A percentile compares a stretch with the other conserved stretches of the same genome.
These are phyloP conservation scores for Penicillium goetzii DNA, from an alignment of 495 filamentous ascomycete species.

Conservation along the genomic window DNA sequence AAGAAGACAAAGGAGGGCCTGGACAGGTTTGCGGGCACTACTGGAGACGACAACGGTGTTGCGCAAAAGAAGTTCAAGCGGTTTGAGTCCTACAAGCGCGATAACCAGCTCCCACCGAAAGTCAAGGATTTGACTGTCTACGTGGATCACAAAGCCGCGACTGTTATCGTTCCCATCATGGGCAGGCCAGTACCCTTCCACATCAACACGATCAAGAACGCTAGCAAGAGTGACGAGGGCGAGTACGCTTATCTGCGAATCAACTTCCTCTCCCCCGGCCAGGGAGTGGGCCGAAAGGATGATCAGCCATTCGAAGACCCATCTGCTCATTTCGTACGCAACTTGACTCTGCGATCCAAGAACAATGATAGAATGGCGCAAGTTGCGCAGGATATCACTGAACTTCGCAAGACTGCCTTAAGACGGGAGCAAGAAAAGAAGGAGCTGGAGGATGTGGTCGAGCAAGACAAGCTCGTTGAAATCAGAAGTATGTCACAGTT, in stretches of 20 bases:
- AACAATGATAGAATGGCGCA: conserved; percentile 85
- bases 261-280: conserved; percentile 96
- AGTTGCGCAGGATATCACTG: conserved; percentile 86
- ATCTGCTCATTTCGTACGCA: conserved; percentile 91
- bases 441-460: conserved; percentile 99
- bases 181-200: conserved; percentile 97
- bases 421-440: conserved; percentile 98
- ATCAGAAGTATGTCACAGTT: conserved; percentile 68
- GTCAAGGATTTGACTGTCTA: conserved; percentile 85
- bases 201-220: conserved; percentile 98
- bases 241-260: conserved; percentile 93
- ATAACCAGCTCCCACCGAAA: conserved; percentile 86
- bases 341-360: conserved; percentile 89
- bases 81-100: conserved; percentile 98
- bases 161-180: conserved; percentile 94
- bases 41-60: conserved; percentile 83
- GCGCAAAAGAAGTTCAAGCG: conserved; percentile 96
- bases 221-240: conserved; percentile 91
- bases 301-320: conserved; percentile 98
- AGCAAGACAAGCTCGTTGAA: conserved; percentile 95
- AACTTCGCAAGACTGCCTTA: conserved; percentile 87
- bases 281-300: conserved; percentile 97
- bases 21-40: conserved; percentile 76
- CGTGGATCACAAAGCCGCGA: conserved; percentile 86
- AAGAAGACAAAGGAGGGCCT: conserved; percentile 91